Evolutionary conservation across 768 basidiomycete species (phyloP), one percentile per base, ranked within the genome.

Genomic region (Agrocybe chaxingu): DNA sequence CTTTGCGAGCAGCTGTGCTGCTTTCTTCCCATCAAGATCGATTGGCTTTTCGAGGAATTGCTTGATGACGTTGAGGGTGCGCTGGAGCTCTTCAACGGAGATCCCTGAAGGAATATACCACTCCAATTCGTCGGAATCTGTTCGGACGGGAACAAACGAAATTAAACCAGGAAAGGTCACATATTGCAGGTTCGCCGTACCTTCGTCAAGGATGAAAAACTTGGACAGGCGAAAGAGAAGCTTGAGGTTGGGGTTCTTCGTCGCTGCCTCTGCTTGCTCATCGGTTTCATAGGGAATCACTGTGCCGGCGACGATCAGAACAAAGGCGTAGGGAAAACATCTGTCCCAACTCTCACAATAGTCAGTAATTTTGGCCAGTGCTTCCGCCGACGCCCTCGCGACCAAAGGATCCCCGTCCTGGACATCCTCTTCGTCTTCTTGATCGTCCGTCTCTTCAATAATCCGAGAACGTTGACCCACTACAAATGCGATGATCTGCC

Each of bases 81-180:
- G 75, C 64, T 84, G 76, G 33, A 98, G 72, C 44, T 87, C 81
- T 5, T 79, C 68, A 0, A 89, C 87, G 12, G 78, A 62, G 48
- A 92, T 74, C n/a, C 72, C 66, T 7, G 83, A 78, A 30, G 95
- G 93, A 44, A 97, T 77, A 54, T 82, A 84, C 93, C 94, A 98
- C 64, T 92, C 82, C 30, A 86, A 69, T 60, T 90, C 89, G 29
- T 85, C 81, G 29, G 77, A 78, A 57, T 79, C 87, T 87, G 36
- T 45, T 18, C 13, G 9, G 47, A 49, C 24, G 45, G 31, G 40
- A 36, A 42, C 56, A n/a, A 50, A 48, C 53, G 29, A 53, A 39
- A 53, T 24, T 16, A 39, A 29, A 48, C 39, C 34, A 32, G 50
- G 32, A 12, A 29, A 57, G 19, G 45, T 35, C 37, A 47, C 45